Conservation (phyloP, 257 asterid species). For the Jasminum sambac region DNA sequence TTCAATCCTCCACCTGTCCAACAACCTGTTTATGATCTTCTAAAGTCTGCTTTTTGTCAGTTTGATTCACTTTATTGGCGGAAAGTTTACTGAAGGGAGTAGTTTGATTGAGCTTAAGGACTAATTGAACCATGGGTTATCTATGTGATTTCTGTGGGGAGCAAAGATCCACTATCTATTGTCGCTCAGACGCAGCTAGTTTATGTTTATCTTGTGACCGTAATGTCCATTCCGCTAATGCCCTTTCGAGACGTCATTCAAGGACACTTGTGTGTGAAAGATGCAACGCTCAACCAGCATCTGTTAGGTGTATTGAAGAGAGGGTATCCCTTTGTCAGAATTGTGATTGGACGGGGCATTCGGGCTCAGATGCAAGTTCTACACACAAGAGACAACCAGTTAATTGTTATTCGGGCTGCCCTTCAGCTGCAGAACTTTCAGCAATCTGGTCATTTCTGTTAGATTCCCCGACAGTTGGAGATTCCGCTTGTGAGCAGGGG, state of each 20-base stretch:
- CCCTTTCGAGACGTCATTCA: slow-evolving; percentile 52
- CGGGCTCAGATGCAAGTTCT: slow-evolving; percentile 29
- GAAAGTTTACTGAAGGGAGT: background rate
- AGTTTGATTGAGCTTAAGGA: background rate
- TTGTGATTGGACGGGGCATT: slow-evolving; percentile 50
- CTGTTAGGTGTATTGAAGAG: slow-evolving; percentile 45
- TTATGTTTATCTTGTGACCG: slow-evolving; percentile 53
- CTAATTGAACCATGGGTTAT: slow-evolving; percentile 37
- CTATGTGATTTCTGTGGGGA: slow-evolving; percentile 51
- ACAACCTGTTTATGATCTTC: background rate
- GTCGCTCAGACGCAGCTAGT: slow-evolving; percentile 51
- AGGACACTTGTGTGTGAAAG: slow-evolving; percentile 56
- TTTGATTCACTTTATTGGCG: slow-evolving; percentile 5
- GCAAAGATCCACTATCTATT: slow-evolving; percentile 41
- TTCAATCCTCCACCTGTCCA: background rate
- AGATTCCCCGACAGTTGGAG: slow-evolving; percentile 31
- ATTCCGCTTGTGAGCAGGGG: slow-evolving; percentile 33
- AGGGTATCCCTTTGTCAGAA: slow-evolving; percentile 48
- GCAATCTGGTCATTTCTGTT: slow-evolving; percentile 43
- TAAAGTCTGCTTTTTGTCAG: slow-evolving; percentile 8
- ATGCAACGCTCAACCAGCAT: slow-evolving; percentile 47
- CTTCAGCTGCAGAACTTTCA: slow-evolving; percentile 47
- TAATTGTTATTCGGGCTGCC: slow-evolving; percentile 49
- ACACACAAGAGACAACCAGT: slow-evolving; percentile 48
- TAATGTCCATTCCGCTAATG: slow-evolving; percentile 53